A percentile compares a stretch with the other conserved stretches of the same genome.
Conservation (phyloP, 2,329 filamentous ascomycete species). For the Diplodia intermedia region DNA sequence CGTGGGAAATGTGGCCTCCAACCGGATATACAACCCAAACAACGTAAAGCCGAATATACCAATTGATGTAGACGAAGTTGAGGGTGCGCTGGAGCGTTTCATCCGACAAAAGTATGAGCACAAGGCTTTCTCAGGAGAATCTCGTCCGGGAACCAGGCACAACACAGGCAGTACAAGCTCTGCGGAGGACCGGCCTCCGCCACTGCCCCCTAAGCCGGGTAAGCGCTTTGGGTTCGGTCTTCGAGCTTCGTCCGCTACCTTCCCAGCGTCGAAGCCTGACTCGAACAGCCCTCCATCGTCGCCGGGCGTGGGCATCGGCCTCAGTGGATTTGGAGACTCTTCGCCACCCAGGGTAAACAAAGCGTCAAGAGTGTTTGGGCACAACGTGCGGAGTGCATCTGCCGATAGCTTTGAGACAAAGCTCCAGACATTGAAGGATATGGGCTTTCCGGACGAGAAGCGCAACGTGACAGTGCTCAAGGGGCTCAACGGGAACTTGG, state of each 20-base stretch:
- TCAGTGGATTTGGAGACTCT: constrained; percentile 42
- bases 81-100: constrained; percentile 93
- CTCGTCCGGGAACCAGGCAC: constrained; percentile 55
- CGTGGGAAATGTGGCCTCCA: constrained; percentile 84
- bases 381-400: constrained; percentile 63
- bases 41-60: constrained; percentile 84
- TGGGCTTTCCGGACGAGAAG: constrained; percentile 88
- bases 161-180: constrained; percentile 64
- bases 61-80: constrained; percentile 88
- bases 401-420: constrained; percentile 75
- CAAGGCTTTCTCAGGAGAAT: constrained; percentile 55
- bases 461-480: constrained; percentile 83
- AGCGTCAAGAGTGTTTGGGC: constrained; percentile 70
- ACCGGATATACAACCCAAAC: constrained; percentile 86
- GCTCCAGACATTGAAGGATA: constrained; percentile 77
- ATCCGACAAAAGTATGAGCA: constrained; percentile 93
- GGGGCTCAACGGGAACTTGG: constrained; percentile 82
- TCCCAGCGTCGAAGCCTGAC: constrained; percentile 65
- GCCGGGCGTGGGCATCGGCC: constrained; percentile 41
- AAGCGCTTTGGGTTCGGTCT: constrained; percentile 69
- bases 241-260: constrained; percentile 73
- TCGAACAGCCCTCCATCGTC: constrained; percentile 58
- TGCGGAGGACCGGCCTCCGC: constrained; percentile 61
- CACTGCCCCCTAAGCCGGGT: constrained; percentile 65
- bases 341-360: constrained; percentile 63